Percentiles rank a stretch among this genome's conserved stretches.
phyloP scores from a whole-genome alignment of 1,284 basidiomycete genomes.

The Marasmius oreades region DNA sequence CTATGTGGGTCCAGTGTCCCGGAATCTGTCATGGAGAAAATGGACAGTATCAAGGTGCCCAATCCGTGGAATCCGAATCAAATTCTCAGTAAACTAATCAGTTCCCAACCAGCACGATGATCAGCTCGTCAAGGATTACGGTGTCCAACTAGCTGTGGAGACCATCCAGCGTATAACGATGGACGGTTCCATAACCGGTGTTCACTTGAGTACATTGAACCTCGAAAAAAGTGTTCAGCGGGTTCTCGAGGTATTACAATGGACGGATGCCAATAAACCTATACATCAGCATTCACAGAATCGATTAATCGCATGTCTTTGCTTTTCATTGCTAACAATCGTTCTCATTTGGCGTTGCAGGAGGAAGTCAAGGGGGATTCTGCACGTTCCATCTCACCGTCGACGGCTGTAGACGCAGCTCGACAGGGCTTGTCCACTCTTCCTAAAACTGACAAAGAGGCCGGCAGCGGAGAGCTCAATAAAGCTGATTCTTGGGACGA shows the following conservation, averaged over 20 bases:
- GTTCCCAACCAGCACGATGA: conserved; percentile 70
- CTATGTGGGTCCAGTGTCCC: conserved; percentile 86
- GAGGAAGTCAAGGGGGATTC: conserved; percentile 27
- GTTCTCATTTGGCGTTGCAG: conserved; percentile 12
- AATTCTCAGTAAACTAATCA: conserved; percentile 20
- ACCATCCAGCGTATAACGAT: conserved; percentile 63
- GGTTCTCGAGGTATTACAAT: conserved; percentile 79
- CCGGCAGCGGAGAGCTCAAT: conserved; percentile 69
- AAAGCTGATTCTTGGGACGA: conserved; percentile 91
- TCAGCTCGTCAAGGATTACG: conserved; percentile 87
- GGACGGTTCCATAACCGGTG: conserved; percentile 70
- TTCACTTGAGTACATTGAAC: conserved; percentile 97
- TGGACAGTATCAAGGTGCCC: conserved; percentile 76
- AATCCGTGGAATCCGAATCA: too few relatives aligned
- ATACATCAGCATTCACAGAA: conserved; percentile 43
- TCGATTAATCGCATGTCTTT: conserved; percentile 56
- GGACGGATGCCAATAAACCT: conserved; percentile 49
- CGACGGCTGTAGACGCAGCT: conserved; percentile 56
- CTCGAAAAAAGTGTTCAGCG: conserved; percentile 93
- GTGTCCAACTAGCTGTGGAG: conserved; percentile 72
- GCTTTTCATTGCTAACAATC: background rate
- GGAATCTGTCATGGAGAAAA: conserved; percentile 56
- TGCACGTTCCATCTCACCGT: conserved; percentile 52
- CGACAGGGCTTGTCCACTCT: conserved; percentile 42
- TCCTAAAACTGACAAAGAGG: conserved; percentile 45